Evolutionary conservation across 768 basidiomycete genomes (phyloP), one percentile per base, ranked within the genome.

Genomic region (Floccularia luteovirens): DNA sequence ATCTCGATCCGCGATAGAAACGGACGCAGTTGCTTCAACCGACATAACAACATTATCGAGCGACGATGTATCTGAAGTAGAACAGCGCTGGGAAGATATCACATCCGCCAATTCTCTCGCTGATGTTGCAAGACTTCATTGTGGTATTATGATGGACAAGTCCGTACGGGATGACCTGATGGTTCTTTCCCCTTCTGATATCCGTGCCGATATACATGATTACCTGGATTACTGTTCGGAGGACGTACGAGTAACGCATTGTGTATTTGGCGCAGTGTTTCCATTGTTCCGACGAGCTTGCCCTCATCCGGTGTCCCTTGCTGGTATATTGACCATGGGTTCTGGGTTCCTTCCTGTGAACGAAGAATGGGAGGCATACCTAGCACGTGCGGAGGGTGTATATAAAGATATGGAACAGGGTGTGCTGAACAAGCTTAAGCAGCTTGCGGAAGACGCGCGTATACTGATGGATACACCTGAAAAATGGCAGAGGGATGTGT

Each of bases 91-190:
- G 96, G 89, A 97, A 58, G 89, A 93, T 36, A 67, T 96, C 22
- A 92, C 93, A 0, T 86, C 93, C 2, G 78, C 81, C 30, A 98
- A 94, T 57, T 90, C 91, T 5, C 77, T 99, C 21, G 81, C 78
- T 13, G 93, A 97, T 47, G 93, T 98, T 20, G 92, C 91, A 0
- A 79, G 78, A 36, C 70, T 98, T 3, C 90, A 99, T 57, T 96
- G 90, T 52, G 75, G 75, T 6, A 85, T 90, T 44, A 64, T 72
- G 14, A 61, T 94, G 48, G 77, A 87, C 60, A 96, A 98, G 60
- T 68, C 72, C 20, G 69, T 79, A 4, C 77, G 93, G 3, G 75
- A 75, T 46, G 85, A 90, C 51, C 78, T 91, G 50, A 76, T 91
- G 74, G 76, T 70, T 13, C 65, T 66, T 21, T 71, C 79, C 1